Conservation (phyloP, 2,329 filamentous ascomycete genomes). For the Thermoascus crustaceus region DNA sequence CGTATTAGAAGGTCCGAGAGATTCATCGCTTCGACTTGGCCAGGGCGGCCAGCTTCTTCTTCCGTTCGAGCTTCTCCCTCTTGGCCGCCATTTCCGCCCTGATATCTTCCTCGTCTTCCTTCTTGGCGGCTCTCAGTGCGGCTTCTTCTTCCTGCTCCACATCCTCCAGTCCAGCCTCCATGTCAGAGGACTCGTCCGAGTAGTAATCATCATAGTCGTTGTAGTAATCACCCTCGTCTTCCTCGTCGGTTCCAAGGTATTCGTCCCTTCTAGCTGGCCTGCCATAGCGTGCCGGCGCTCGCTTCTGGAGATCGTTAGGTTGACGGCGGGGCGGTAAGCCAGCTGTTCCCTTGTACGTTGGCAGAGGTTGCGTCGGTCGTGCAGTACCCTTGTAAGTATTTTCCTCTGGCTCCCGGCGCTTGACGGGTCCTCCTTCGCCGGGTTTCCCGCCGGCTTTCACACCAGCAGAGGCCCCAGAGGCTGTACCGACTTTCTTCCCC, state of each 20-base stretch:
- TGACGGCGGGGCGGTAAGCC: constrained; percentile 24
- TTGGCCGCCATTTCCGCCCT: constrained; percentile 37
- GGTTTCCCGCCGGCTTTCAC: constrained; percentile 13
- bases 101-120: constrained; percentile 41
- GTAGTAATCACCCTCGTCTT: constrained; percentile 38
- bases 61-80: constrained; percentile 39
- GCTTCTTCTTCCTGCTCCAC: constrained; percentile 38
- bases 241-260: constrained; percentile 41
- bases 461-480: constrained; percentile 10
- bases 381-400: constrained; percentile 33
- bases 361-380: constrained; percentile 20
- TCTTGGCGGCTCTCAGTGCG: constrained; percentile 33
- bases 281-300: constrained; percentile 15
- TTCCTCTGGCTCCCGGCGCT: constrained; percentile 25
- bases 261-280: constrained; percentile 29
- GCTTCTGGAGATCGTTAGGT: constrained; percentile 18
- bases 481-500: constrained; percentile 19
- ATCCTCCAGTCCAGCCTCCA: constrained; percentile 43
- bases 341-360: constrained; percentile 36
- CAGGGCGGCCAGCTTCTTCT: constrained; percentile 32
- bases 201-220: constrained; percentile 35
- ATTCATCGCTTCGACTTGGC: constrained; percentile 25
- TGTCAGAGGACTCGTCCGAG: constrained; percentile 41
- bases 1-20: constrained; percentile 1
- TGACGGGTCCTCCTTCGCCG: constrained; percentile 14